phyloP scores from a whole-genome alignment of 2,329 filamentous ascomycete genomes.

The Cladosporium sp. region DNA sequence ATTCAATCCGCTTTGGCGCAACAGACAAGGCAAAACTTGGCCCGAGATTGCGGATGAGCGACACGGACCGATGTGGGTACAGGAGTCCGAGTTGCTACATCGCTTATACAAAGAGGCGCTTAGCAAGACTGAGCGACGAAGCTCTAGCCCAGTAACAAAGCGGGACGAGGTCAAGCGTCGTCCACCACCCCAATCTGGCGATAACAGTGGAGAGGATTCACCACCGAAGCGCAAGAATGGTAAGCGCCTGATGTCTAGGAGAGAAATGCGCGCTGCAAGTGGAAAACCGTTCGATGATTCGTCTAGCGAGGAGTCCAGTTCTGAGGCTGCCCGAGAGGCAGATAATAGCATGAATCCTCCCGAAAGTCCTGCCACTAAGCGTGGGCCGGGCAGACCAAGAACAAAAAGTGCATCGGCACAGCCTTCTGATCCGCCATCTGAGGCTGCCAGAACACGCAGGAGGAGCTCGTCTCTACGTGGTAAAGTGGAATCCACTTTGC shows the following conservation, averaged over 20 bases:
- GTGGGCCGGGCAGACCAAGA: constrained; percentile 21
- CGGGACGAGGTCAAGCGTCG: constrained; percentile 27
- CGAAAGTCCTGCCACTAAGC: constrained; percentile 22
- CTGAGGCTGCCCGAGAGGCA: constrained; percentile 18
- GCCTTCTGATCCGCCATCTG: constrained; percentile 17
- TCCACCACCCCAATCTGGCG: constrained; percentile 14
- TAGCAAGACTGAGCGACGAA: constrained; percentile 22
- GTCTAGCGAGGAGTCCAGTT: constrained; percentile 24
- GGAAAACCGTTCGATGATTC: constrained; percentile 27
- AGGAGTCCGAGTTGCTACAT: constrained; percentile 78
- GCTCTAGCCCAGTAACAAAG: constrained; percentile 33
- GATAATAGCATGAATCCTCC: constrained; percentile 27
- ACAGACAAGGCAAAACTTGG: constrained; percentile 74
- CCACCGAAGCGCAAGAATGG: constrained; percentile 29
- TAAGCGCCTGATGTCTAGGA: constrained; percentile 31
- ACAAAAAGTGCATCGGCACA: constrained; percentile 27
- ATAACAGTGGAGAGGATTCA: constrained; percentile 22
- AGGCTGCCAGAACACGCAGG: constrained; percentile 18
- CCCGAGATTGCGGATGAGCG: constrained; percentile 80
- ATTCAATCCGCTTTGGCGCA: constrained; percentile 76
- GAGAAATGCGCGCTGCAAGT: constrained; percentile 31
- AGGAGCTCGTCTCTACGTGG: constrained; percentile 25
- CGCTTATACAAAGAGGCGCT: constrained; percentile 60
- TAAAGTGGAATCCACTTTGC: constrained; percentile 18
- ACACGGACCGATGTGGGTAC: constrained; percentile 82